Conservation (phyloP, 2,329 filamentous ascomycete species). For the Fusarium anthophilum region DNA sequence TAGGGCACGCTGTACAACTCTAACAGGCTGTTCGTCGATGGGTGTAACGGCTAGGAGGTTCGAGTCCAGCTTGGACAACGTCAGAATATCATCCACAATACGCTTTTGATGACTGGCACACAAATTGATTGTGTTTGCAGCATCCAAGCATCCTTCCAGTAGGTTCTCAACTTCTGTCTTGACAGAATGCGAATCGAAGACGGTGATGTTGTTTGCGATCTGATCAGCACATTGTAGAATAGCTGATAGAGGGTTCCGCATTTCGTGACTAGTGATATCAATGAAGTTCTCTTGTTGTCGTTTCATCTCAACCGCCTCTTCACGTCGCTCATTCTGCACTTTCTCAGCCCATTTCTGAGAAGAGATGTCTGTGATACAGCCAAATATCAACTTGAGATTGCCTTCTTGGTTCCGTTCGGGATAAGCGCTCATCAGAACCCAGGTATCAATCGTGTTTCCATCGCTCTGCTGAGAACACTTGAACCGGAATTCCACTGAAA, state of each 20-base stretch:
- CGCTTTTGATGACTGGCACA: slow-evolving; percentile 83
- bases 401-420: slow-evolving; percentile 74
- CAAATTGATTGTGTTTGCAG: slow-evolving; percentile 82
- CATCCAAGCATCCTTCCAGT: slow-evolving; percentile 70
- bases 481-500: slow-evolving; percentile 80
- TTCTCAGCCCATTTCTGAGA: slow-evolving; percentile 87
- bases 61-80: slow-evolving; percentile 75
- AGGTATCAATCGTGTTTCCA: slow-evolving; percentile 71
- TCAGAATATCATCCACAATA: slow-evolving; percentile 74
- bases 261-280: slow-evolving; percentile 78
- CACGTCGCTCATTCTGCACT: slow-evolving; percentile 78
- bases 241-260: slow-evolving; percentile 79
- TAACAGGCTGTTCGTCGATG: slow-evolving; percentile 73
- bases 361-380: slow-evolving; percentile 85
- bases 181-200: slow-evolving; percentile 51
- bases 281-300: slow-evolving; percentile 77
- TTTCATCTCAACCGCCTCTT: slow-evolving; percentile 85
- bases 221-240: slow-evolving; percentile 82
- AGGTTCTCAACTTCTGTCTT: slow-evolving; percentile 58
- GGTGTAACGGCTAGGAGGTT: slow-evolving; percentile 76
- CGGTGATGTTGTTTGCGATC: slow-evolving; percentile 63
- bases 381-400: slow-evolving; percentile 77
- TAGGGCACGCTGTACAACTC: slow-evolving; percentile 73
- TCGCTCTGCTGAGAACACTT: slow-evolving; percentile 72
- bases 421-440: slow-evolving; percentile 81